phyloP scores from a whole-genome alignment of 345 rosid species.

The Eucalyptus albens region DNA sequence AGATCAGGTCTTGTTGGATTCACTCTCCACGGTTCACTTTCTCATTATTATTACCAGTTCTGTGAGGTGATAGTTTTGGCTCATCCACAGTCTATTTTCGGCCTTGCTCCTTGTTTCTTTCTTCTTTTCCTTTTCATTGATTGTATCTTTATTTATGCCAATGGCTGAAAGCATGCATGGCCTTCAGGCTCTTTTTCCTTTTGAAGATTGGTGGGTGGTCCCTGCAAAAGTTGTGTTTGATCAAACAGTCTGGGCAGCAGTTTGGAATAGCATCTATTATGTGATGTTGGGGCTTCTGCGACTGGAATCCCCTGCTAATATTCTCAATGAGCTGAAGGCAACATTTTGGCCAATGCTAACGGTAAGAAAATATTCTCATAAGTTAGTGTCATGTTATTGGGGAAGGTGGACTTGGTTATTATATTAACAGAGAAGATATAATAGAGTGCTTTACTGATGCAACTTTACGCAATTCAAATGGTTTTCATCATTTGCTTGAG shows the following conservation, averaged over 20 bases:
- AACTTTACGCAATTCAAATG: neutral
- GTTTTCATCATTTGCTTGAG: neutral
- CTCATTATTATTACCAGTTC: slow-evolving; percentile 83
- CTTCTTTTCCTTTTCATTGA: neutral
- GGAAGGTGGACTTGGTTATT: neutral
- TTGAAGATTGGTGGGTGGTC: slow-evolving; percentile 83
- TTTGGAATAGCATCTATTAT: slow-evolving; percentile 84
- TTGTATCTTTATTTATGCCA: neutral
- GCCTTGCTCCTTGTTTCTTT: neutral
- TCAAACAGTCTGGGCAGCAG: slow-evolving; percentile 78
- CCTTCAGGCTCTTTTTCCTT: slow-evolving; percentile 70
- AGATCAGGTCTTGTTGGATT: slow-evolving; percentile 95
- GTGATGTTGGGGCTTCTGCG: slow-evolving; percentile 60
- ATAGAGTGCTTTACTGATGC: neutral
- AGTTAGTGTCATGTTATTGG: neutral
- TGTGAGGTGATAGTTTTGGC: slow-evolving; percentile 50
- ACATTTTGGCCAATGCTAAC: slow-evolving; percentile 78
- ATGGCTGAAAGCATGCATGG: neutral
- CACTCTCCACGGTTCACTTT: slow-evolving; percentile 88
- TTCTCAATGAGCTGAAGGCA: slow-evolving; percentile 47
- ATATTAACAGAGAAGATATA: neutral
- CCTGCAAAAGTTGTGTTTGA: slow-evolving; percentile 89
- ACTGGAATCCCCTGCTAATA: slow-evolving; percentile 44
- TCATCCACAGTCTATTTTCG: neutral
- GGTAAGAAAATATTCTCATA: slow-evolving; percentile 15